phyloP scores from a whole-genome alignment of 192 early-diverging fungal species.

The Coemansia sp. region DNA sequence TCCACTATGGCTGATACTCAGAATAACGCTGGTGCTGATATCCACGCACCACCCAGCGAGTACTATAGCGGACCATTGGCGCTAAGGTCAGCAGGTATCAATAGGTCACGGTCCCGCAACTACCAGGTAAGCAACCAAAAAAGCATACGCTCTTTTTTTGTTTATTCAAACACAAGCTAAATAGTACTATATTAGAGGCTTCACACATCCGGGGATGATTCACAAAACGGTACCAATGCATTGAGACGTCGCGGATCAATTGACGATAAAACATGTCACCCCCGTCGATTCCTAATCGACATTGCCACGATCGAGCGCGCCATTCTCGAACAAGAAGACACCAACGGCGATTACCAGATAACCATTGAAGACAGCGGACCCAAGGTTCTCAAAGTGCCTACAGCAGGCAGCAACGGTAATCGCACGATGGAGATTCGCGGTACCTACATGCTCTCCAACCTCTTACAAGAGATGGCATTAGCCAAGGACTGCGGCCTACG shows the following conservation, averaged over 20 bases:
- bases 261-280: constrained; percentile 61
- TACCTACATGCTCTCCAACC: constrained; percentile 91
- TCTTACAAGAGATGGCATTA: constrained; percentile 92
- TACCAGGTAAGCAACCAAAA: constrained; percentile 25
- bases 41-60: constrained; percentile 40
- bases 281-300: constrained; percentile 81
- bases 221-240: background rate
- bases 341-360: constrained; percentile 92
- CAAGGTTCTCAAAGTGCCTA: constrained; percentile 82
- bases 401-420: constrained; percentile 82
- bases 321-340: constrained; percentile 91
- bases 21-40: constrained; percentile 11
- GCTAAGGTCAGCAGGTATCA: constrained; percentile 19
- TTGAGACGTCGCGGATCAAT: constrained; percentile 57
- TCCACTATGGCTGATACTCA: constrained; percentile 11
- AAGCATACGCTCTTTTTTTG: no score
- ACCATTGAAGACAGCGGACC: constrained; percentile 90
- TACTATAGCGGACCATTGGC: constrained; percentile 30
- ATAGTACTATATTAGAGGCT: background rate
- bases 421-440: constrained; percentile 88
- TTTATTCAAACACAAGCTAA: background rate
- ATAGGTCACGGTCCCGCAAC: constrained; percentile 34
- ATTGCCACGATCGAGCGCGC: constrained; percentile 75
- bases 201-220: background rate
- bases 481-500: constrained; percentile 84